Base-by-base conservation (phyloP, 1,284 basidiomycete genomes). In the Apiotrichum brassicae region DNA sequence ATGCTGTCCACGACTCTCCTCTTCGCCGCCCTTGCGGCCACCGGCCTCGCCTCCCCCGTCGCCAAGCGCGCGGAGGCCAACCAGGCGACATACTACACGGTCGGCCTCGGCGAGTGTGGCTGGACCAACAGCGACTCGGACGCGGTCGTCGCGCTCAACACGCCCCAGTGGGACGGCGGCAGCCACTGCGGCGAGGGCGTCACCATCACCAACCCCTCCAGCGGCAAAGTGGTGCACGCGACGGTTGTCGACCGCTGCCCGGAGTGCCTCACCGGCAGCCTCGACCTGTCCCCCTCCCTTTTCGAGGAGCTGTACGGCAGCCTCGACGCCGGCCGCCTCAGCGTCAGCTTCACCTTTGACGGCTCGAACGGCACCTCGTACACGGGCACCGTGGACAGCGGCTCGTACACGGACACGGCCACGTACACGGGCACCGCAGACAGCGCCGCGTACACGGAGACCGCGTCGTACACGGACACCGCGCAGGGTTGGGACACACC, bases 201-300 rank as follows among this genome's bases (percentile, higher is more conserved):
- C 58, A 59, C 68, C 56, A 81, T 93, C 67, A 84, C 76, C 58
- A 84, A 86, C 75, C 56, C 59, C 24, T 59, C 69, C 48, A 84
- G 81, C 68, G 76, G 77, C 60, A 78, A 81, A 67, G 72, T 65
- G 13, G 78, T 83, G 49, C 75, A 65, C 2, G 87, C 83, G 50
- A 78, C 76, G 18, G 77, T 91, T 60, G 84, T 79, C 54, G 70
- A 72, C 51, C 35, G 35, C 11, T 53, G 76, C 65, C 76, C 75
- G 19, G 60, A 60, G 16, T 78, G 77, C 64, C 54, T 47, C 12
- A 65, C 60, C 40, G 75, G 75, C 37, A 65, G 64, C 20, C 71
- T 78, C 58, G 77, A 78, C 72, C 68, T 78, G 64, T 72, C 69
- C 37, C 67, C 69, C 6, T 39, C 61, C 26, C 70, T 77, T 46